Percentiles rank a stretch among this genome's conserved stretches.
These are phyloP conservation scores for Santalum album DNA, from an alignment of 164 flowering plant genomes.

Conservation along the genomic window DNA sequence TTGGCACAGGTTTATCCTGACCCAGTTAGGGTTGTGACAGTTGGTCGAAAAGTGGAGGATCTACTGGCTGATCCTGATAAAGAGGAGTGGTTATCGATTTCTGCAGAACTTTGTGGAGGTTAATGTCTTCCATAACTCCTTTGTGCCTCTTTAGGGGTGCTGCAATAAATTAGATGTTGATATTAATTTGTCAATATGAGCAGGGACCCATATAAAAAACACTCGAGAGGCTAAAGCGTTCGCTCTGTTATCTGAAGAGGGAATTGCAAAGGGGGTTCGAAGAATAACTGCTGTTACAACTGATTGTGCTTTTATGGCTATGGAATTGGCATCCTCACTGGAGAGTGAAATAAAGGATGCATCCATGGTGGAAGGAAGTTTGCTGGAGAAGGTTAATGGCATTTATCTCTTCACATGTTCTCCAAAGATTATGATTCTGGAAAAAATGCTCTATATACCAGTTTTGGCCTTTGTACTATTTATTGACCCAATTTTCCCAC, in stretches of 20 bases:
- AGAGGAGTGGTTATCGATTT: constrained; percentile 64
- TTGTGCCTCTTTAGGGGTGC: background rate
- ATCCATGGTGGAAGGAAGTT: constrained; percentile 39
- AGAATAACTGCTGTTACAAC: constrained; percentile 92
- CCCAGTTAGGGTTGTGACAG: constrained; percentile 91
- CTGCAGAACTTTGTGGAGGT: constrained; percentile 99
- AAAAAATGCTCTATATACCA: too few species aligned
- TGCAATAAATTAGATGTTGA: constrained; percentile 1
- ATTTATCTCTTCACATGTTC: too few species aligned
- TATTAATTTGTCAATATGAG: constrained; percentile 8
- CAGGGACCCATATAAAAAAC: constrained; percentile 94
- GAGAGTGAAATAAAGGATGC: constrained; percentile 74
- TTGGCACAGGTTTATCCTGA: constrained; percentile 84
- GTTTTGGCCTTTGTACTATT: too few species aligned
- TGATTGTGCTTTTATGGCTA: constrained; percentile 63
- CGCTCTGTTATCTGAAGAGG: constrained; percentile 89
- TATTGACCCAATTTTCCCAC: too few species aligned
- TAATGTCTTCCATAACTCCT: background rate
- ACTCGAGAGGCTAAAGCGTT: constrained; percentile 92
- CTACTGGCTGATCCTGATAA: constrained; percentile 74
- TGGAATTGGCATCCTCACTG: constrained; percentile 48
- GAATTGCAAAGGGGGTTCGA: constrained; percentile 88
- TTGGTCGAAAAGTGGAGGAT: constrained; percentile 84
- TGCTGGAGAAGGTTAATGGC: constrained; percentile 81
- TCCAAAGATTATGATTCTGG: too few species aligned